Percentiles rank a stretch among this genome's conserved stretches.
Conservation (phyloP, 2,329 filamentous ascomycete genomes). For the Colletotrichum costaricense region DNA sequence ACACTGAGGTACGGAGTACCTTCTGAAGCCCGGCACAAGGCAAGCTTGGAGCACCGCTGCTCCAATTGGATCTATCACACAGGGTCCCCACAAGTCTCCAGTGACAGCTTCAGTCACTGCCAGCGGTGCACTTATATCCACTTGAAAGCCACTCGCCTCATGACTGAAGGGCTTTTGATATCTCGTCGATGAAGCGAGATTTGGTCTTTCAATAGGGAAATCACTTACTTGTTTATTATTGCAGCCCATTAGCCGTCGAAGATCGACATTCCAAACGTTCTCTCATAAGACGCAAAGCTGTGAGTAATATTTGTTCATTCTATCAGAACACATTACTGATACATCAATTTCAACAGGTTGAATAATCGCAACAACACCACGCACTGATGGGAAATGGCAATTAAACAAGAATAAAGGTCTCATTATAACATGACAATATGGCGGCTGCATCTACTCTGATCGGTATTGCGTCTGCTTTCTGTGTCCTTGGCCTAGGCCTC, state of each 20-base stretch:
- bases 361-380: too few relatives aligned
- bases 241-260: too few relatives aligned
- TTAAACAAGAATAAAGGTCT: too few relatives aligned
- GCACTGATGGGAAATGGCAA: neutral
- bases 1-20: too few relatives aligned
- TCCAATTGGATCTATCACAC: neutral
- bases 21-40: too few relatives aligned
- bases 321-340: slow-evolving; percentile 20
- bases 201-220: neutral
- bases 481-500: slow-evolving; percentile 14
- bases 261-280: too few relatives aligned
- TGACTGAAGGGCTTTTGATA: neutral
- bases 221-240: neutral
- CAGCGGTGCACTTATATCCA: slow-evolving; percentile 6
- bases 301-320: neutral
- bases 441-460: slow-evolving; percentile 22
- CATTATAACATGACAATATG: neutral
- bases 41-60: too few relatives aligned
- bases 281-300: neutral
- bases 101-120: neutral
- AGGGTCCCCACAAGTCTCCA: slow-evolving; percentile 12
- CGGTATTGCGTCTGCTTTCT: slow-evolving; percentile 18
- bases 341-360: neutral
- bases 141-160: neutral
- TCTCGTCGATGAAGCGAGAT: neutral